phyloP scores from a whole-genome alignment of 352 stramenopile species.

The Globisporangium sylvaticum region DNA sequence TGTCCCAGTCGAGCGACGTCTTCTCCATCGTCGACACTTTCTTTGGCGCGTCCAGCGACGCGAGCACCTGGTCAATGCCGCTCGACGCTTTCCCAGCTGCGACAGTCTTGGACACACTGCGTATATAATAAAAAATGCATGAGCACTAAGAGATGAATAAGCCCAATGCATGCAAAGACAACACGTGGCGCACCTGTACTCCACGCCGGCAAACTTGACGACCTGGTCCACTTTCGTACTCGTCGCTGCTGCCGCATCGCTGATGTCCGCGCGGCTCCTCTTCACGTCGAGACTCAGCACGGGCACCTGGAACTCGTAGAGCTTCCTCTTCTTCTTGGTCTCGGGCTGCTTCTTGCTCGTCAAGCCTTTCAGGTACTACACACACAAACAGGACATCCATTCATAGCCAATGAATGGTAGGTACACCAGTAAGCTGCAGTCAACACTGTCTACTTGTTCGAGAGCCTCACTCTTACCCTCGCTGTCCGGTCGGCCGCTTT shows the following conservation, averaged over 20 bases:
- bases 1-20: conserved; percentile 93
- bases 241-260: conserved; percentile 10
- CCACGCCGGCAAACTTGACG: conserved; percentile 82
- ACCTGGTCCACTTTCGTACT: conserved; percentile 46
- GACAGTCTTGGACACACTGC: conserved; percentile 24
- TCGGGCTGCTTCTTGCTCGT: conserved; percentile 45
- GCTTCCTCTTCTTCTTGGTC: conserved; percentile 56
- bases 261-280: conserved; percentile 44
- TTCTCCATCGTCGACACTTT: conserved; percentile 95
- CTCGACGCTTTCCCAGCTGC: conserved; percentile 11
- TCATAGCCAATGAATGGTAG: neutral
- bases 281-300: conserved; percentile 70
- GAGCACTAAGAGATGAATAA: no score
- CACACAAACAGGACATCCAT: neutral
- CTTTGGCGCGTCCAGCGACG: conserved; percentile 82
- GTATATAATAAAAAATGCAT: neutral
- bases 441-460: neutral
- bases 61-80: conserved; percentile 83
- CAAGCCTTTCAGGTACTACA: conserved; percentile 46
- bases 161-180: no score
- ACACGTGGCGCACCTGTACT: conserved; percentile 87
- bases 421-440: neutral
- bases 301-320: conserved; percentile 67
- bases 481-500: conserved; percentile 36
- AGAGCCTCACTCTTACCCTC: conserved; percentile 27